A percentile compares a stretch with the other conserved stretches of the same genome.
These are phyloP conservation scores for Metschnikowia orientalis DNA, from an alignment of 805 yeast species.

Conservation along the genomic window DNA sequence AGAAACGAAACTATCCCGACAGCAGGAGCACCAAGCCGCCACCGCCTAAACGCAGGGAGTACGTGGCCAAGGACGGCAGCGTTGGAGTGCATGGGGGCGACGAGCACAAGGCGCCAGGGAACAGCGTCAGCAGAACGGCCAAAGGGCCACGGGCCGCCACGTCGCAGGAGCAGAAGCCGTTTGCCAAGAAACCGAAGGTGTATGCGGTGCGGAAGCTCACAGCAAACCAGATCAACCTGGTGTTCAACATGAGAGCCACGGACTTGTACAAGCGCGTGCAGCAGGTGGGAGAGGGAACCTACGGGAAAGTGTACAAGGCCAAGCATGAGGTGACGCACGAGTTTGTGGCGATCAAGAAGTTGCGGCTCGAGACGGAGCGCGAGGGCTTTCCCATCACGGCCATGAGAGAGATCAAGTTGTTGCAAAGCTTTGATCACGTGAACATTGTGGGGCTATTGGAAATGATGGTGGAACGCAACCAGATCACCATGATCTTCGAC, in stretches of 20 bases:
- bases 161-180: slow-evolving; percentile 2
- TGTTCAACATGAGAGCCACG: slow-evolving; percentile 24
- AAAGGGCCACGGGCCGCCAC: slow-evolving; percentile 2
- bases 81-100: background rate
- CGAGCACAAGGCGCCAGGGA: background rate
- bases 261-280: slow-evolving; percentile 62
- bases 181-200: background rate
- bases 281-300: slow-evolving; percentile 99
- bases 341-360: slow-evolving; percentile 79
- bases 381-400: slow-evolving; percentile 98
- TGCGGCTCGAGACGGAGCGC: slow-evolving; percentile 79
- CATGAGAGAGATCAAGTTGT: slow-evolving; percentile 78
- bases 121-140: background rate
- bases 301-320: slow-evolving; percentile 94
- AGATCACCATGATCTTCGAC: slow-evolving; percentile 85
- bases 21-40: slow-evolving; percentile 1
- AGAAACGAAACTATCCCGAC: slow-evolving; percentile 8
- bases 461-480: slow-evolving; percentile 78
- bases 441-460: slow-evolving; percentile 80
- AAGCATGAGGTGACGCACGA: slow-evolving; percentile 61
- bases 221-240: slow-evolving; percentile 31
- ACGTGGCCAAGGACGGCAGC: slow-evolving; percentile 3
- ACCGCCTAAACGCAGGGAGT: slow-evolving; percentile 11
- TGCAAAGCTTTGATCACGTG: slow-evolving; percentile 77
- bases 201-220: slow-evolving; percentile 15